A percentile compares a stretch with the other conserved stretches of the same genome.
Conservation (phyloP, 2,329 filamentous ascomycete species). For the Acarospora socialis region DNA sequence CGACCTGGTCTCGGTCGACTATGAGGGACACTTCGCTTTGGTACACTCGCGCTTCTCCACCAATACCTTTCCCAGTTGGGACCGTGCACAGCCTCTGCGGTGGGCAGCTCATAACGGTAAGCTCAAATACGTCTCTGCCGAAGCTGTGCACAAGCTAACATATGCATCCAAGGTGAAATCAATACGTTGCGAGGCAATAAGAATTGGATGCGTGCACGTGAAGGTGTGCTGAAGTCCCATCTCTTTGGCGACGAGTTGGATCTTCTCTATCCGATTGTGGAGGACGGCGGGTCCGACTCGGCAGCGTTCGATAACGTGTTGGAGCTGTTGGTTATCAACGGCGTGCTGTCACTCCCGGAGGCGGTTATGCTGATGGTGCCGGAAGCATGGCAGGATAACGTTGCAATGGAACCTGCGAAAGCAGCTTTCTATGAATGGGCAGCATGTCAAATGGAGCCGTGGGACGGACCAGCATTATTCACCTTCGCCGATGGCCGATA, state of each 20-base stretch:
- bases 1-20: constrained; percentile 91
- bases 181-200: constrained; percentile 96
- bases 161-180: constrained; percentile 51
- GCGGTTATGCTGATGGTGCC: constrained; percentile 98
- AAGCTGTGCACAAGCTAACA: constrained; percentile 13
- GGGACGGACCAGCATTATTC: constrained; percentile 93
- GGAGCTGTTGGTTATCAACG: constrained; percentile 86
- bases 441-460: constrained; percentile 96
- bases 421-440: constrained; percentile 98
- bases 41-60: constrained; percentile 97
- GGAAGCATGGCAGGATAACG: constrained; percentile 93
- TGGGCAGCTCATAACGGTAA: constrained; percentile 94
- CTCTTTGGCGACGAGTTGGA: constrained; percentile 89
- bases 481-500: constrained; percentile 94
- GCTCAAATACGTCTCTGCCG: constrained; percentile 12
- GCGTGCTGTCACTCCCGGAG: constrained; percentile 85
- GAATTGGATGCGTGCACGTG: constrained; percentile 97
- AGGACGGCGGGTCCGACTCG: constrained; percentile 92
- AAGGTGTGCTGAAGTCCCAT: constrained; percentile 86
- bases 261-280: constrained; percentile 80
- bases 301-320: constrained; percentile 95
- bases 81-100: constrained; percentile 85
- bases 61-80: constrained; percentile 97
- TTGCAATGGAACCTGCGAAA: constrained; percentile 83
- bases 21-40: constrained; percentile 90